phyloP scores from a whole-genome alignment of 202 grass and related monocot species.

The Setaria viridis region DNA sequence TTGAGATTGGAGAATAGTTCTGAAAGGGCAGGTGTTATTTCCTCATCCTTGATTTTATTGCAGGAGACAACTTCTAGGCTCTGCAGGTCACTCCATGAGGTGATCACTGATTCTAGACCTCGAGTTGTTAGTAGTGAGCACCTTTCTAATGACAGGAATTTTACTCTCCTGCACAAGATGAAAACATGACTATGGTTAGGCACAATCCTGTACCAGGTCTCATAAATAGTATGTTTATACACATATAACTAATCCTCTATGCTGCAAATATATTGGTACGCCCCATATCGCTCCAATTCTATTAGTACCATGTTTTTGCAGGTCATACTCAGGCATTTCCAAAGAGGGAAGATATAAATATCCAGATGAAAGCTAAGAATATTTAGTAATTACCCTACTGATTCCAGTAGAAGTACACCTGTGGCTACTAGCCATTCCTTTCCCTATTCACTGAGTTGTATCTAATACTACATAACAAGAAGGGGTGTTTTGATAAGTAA shows the following conservation, averaged over 20 bases:
- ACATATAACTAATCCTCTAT: neutral
- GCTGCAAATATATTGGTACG: neutral
- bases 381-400: neutral
- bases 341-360: neutral
- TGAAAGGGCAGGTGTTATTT: constrained; percentile 76
- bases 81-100: constrained; percentile 82
- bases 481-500: neutral
- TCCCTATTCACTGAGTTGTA: neutral
- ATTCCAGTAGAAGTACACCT: neutral
- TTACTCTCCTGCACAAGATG: constrained; percentile 70
- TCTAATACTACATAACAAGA: neutral
- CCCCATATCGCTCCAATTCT: neutral
- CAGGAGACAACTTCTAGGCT: constrained; percentile 72
- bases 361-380: neutral
- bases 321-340: neutral
- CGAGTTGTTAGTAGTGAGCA: constrained; percentile 82
- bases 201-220: neutral
- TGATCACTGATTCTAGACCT: constrained; percentile 74
- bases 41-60: constrained; percentile 83
- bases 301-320: neutral
- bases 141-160: constrained; percentile 70
- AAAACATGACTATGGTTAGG: constrained; percentile 12
- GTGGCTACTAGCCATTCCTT: neutral
- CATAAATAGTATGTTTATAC: constrained; percentile 23
- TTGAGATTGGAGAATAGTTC: constrained; percentile 86